Percentiles rank a stretch among this genome's conserved stretches.
Evolutionary conservation across 345 rosid genomes (phyloP).

Genomic region (Sisymbrium altissimum): DNA sequence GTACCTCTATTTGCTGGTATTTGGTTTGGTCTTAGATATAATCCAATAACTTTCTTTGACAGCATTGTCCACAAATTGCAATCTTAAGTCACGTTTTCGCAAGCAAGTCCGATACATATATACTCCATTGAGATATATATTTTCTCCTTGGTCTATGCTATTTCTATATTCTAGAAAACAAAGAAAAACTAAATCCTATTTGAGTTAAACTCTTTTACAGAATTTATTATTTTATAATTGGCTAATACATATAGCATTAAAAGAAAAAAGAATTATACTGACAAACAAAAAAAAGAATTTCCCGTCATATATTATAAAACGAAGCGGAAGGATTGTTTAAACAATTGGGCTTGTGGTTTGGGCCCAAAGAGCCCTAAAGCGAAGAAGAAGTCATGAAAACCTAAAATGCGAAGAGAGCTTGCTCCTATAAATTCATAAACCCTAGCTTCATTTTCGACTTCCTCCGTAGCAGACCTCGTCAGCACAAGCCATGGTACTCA

Average conservation of each 20-base stretch:
- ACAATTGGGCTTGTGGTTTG: not conserved
- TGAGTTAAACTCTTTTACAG: no score
- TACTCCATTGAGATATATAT: no score
- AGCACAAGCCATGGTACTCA: slow-evolving; percentile 42
- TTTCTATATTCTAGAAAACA: no score
- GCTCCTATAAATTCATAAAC: slow-evolving; percentile 32
- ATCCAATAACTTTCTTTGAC: not conserved
- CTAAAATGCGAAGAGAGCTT: slow-evolving; percentile 14
- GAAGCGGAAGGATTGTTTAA: not conserved
- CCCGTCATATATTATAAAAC: not conserved
- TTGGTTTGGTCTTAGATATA: not conserved
- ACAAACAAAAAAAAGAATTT: not conserved
- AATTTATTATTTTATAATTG: no score
- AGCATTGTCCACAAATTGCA: not conserved
- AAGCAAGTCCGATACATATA: not conserved
- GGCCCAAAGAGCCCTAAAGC: not conserved
- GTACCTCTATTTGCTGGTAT: not conserved
- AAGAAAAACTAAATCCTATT: no score
- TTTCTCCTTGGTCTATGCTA: no score
- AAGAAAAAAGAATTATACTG: not conserved
- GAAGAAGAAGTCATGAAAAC: not conserved
- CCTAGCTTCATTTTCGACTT: slow-evolving; percentile 33
- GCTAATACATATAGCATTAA: not conserved
- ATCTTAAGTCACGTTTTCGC: no score
- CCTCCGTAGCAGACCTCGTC: slow-evolving; percentile 9